Evolutionary conservation across 2,329 filamentous ascomycete genomes (phyloP), one percentile per base, ranked within the genome.

Genomic region (Colletotrichum chrysophilum): DNA sequence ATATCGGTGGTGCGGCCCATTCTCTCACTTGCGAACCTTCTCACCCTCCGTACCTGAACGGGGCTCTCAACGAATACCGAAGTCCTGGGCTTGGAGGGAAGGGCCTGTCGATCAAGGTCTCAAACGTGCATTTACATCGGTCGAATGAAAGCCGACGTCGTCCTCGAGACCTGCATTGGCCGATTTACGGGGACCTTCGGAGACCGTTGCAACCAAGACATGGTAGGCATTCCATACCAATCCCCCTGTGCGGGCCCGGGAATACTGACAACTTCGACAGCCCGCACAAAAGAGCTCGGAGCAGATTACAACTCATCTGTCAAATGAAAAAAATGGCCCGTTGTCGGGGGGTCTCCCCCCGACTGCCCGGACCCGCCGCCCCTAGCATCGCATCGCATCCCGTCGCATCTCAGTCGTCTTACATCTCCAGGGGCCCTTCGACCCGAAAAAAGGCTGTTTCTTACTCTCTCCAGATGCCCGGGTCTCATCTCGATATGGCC

Each of bases 31-130:
- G 30, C 26, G n/a, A 52, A 26, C 55, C 62, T 60, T 21, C 71
- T 74, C n/a, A n/a, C 24, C 68, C 43, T 32, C 61, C 67, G 21
- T 52, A 30, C 34, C 24, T 72, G 34, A 36, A 66, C 38, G 36
- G 24, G 10, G 26, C 26, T 32, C 24, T 65, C 43, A 36, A 62
- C 56, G 38, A 30, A 65, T 75, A 73, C 78, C 79, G 67, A 71
- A 32, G 66, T 52, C 75, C 71, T 71, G 79, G 79, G 76, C 66
- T 66, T 67, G 79, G 79, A 76, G 74, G 78, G 76, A 60, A 78
- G 76, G 77, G 76, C 77, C 76, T 65, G 78, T 70, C 77, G 77
- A 80, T 79, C 78, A 71, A 34, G 30, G 78, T 75, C 71, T 69
- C 70, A 77, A 66, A 66, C 73, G 65, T 72, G 74, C 76, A 60